Percentiles rank a stretch among this genome's conserved stretches.
These are phyloP conservation scores for Ustilago loliicola DNA, from an alignment of 1,284 basidiomycete genomes.

Conservation along the genomic window DNA sequence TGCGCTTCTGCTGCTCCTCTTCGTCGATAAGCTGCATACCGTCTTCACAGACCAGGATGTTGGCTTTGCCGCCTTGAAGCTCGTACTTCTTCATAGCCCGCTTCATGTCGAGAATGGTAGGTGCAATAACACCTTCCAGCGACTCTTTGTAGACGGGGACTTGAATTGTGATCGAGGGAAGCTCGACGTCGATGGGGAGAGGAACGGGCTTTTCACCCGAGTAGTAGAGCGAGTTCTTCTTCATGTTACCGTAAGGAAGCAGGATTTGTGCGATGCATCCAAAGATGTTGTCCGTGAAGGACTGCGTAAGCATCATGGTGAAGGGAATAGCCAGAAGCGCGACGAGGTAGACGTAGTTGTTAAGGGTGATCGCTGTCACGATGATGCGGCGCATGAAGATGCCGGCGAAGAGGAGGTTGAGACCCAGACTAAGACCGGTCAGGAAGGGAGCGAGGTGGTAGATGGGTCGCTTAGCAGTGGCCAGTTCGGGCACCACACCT, in stretches of 20 bases:
- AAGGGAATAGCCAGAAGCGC: conserved; percentile 76
- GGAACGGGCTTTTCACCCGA: conserved; percentile 66
- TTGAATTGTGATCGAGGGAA: conserved; percentile 82
- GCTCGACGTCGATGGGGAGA: conserved; percentile 59
- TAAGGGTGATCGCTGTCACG: conserved; percentile 80
- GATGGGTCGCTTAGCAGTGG: conserved; percentile 72
- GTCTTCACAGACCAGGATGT: conserved; percentile 83
- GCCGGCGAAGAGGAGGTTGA: conserved; percentile 73
- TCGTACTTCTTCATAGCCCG: conserved; percentile 89
- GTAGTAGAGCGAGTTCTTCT: conserved; percentile 71
- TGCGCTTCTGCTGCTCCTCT: conserved; percentile 78
- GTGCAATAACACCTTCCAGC: conserved; percentile 73
- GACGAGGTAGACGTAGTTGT: conserved; percentile 76
- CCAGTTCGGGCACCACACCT: conserved; percentile 20
- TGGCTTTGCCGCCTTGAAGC: conserved; percentile 82
- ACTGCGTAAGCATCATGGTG: conserved; percentile 78
- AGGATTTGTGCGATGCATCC: conserved; percentile 67
- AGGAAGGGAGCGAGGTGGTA: conserved; percentile 84
- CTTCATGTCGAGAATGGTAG: conserved; percentile 82
- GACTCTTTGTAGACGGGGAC: conserved; percentile 82
- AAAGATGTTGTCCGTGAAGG: conserved; percentile 76
- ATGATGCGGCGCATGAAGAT: conserved; percentile 77
- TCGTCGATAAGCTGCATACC: conserved; percentile 78
- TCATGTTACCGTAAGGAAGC: conserved; percentile 78
- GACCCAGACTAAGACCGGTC: conserved; percentile 77